These are phyloP conservation scores for Schwanniomyces yamadae DNA, from an alignment of 805 yeast species.

Conservation along the genomic window DNA sequence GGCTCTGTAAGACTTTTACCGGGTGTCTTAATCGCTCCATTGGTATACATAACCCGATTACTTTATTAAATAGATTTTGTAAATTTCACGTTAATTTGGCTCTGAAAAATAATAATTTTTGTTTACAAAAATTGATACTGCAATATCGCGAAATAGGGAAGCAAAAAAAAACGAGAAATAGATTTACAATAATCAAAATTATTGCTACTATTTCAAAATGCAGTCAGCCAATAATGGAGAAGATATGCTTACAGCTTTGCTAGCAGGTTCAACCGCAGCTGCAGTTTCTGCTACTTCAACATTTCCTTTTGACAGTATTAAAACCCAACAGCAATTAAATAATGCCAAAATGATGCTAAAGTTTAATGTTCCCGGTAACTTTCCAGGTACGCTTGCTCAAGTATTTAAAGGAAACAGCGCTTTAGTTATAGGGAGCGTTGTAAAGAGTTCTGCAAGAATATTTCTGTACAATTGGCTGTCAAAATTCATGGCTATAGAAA, in stretches of 20 bases:
- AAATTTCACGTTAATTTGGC: no score
- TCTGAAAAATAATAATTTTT: no score
- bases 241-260: slow-evolving; percentile 54
- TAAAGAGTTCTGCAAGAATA: slow-evolving; percentile 74
- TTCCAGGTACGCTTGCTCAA: slow-evolving; percentile 33
- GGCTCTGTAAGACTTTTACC: slow-evolving; percentile 15
- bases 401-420: slow-evolving; percentile 67
- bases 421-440: slow-evolving; percentile 66
- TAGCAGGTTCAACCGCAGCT: slow-evolving; percentile 63
- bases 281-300: slow-evolving; percentile 60
- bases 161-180: no score
- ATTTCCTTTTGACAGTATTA: slow-evolving; percentile 70
- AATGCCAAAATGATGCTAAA: slow-evolving; percentile 39
- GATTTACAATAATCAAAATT: neutral
- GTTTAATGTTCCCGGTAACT: slow-evolving; percentile 32
- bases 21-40: neutral
- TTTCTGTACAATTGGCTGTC: slow-evolving; percentile 73
- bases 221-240: slow-evolving; percentile 11
- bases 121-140: no score
- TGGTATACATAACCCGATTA: neutral
- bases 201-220: neutral
- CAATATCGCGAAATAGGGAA: no score
- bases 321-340: slow-evolving; percentile 62
- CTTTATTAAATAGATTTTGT: no score
- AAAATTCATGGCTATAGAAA: slow-evolving; percentile 56